Conservation (phyloP, 805 yeast genomes). For the Zygoascus bituminiphila region DNA sequence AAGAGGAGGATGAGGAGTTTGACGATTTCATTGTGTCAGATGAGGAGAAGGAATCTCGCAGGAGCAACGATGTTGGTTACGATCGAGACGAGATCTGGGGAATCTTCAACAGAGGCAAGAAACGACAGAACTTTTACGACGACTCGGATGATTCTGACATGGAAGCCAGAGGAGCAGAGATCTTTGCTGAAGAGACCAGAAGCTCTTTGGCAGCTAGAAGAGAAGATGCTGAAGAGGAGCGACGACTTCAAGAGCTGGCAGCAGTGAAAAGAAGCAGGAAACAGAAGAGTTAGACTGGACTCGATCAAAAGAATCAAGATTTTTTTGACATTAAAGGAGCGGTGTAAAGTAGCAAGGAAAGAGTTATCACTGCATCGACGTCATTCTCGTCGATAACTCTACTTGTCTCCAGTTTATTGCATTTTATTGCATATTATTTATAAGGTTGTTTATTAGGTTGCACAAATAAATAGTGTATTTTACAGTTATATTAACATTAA, state of each 20-base stretch:
- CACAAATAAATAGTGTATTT: background rate
- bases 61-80: conserved; percentile 30
- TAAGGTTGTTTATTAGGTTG: too few species aligned
- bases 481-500: too few species aligned
- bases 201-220: conserved; percentile 59
- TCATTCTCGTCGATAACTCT: too few species aligned
- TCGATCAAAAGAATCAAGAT: background rate
- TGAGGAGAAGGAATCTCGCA: conserved; percentile 33
- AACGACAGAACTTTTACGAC: conserved; percentile 37
- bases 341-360: background rate
- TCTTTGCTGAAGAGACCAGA: conserved; percentile 69
- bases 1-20: conserved; percentile 39
- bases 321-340: too few species aligned
- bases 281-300: conserved; percentile 1
- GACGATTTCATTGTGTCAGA: conserved; percentile 56
- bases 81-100: conserved; percentile 87
- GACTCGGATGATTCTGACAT: conserved; percentile 55
- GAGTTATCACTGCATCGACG: background rate
- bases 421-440: background rate
- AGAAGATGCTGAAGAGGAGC: conserved; percentile 69
- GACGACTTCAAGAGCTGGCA: conserved; percentile 16
- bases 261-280: conserved; percentile 16
- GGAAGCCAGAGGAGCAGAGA: conserved; percentile 93
- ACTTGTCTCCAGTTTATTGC: too few species aligned
- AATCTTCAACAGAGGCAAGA: conserved; percentile 61